Conservation (phyloP, 352 stramenopile genomes). For the Phytopythium oedochilum region DNA sequence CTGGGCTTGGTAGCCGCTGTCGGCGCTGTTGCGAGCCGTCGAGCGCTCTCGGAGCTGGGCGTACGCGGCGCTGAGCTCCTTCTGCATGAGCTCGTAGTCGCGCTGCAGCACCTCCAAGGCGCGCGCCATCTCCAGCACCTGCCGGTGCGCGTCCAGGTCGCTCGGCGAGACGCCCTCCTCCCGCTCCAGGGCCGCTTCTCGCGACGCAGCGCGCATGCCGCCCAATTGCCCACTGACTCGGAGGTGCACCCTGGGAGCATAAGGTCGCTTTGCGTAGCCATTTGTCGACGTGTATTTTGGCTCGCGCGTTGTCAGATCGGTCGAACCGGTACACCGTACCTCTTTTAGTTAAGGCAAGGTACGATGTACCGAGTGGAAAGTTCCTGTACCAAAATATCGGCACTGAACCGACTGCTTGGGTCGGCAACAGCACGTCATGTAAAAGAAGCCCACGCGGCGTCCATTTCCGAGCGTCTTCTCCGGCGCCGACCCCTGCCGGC, state of each 20-base stretch:
- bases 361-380: neutral
- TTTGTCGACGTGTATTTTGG: neutral
- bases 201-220: neutral
- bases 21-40: neutral
- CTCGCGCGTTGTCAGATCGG: neutral
- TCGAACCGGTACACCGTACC: neutral
- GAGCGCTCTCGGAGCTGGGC: constrained; percentile 38
- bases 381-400: neutral
- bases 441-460: neutral
- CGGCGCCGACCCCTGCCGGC: neutral
- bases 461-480: neutral
- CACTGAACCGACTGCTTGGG: neutral
- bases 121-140: constrained; percentile 59
- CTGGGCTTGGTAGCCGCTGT: neutral
- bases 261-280: neutral
- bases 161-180: constrained; percentile 7
- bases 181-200: neutral
- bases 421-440: neutral
- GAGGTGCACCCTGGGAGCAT: too few relatives aligned
- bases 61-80: constrained; percentile 47
- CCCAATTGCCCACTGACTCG: neutral
- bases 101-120: constrained; percentile 57
- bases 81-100: constrained; percentile 54
- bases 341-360: neutral
- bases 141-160: constrained; percentile 42